Conservation (phyloP, 371 early-diverging fungal genomes). For the Actinomortierella wolfii region DNA sequence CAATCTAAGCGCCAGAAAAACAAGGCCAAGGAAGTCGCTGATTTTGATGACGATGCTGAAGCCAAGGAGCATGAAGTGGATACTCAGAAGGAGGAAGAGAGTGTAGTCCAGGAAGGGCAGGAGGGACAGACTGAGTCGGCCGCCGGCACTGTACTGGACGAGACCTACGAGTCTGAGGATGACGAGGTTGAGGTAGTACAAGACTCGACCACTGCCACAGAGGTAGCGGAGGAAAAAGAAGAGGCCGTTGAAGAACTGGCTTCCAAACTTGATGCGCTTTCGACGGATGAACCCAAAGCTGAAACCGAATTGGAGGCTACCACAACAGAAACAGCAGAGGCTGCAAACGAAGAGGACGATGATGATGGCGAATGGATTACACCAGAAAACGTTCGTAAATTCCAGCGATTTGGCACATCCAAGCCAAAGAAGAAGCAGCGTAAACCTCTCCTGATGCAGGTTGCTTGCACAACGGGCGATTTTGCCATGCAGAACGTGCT, state of each 20-base stretch:
- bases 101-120: background rate
- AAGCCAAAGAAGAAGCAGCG: conserved; percentile 49
- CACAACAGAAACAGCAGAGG: background rate
- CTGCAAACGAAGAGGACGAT: conserved; percentile 51
- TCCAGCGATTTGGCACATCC: conserved; percentile 61
- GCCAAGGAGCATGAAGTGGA: background rate
- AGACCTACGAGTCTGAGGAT: conserved; percentile 53
- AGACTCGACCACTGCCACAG: background rate
- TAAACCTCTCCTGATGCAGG: conserved; percentile 54
- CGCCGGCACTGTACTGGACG: conserved; percentile 39
- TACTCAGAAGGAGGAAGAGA: conserved; percentile 9
- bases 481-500: conserved; percentile 98
- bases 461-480: conserved; percentile 93
- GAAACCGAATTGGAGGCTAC: conserved; percentile 22
- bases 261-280: conserved; percentile 15
- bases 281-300: conserved; percentile 15
- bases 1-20: conserved; percentile 33
- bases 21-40: conserved; percentile 36
- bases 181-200: conserved; percentile 48
- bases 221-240: conserved; percentile 30
- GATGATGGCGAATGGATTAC: conserved; percentile 95
- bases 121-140: background rate
- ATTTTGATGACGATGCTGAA: conserved; percentile 29
- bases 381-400: conserved; percentile 80
- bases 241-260: conserved; percentile 7